These are phyloP conservation scores for Maudiozyma bulderi DNA, from an alignment of 805 yeast species.

Conservation along the genomic window DNA sequence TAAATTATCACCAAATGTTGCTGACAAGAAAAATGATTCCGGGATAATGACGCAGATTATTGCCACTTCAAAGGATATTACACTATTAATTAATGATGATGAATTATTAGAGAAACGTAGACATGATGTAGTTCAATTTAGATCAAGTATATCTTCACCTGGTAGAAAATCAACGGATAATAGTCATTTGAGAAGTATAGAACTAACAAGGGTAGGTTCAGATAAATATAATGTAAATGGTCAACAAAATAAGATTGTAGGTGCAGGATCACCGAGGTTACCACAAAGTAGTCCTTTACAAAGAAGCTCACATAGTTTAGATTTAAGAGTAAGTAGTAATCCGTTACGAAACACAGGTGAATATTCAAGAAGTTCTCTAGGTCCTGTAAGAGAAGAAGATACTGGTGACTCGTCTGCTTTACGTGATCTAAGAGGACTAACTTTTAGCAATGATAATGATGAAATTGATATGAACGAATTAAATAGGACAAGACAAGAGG, in stretches of 20 bases:
- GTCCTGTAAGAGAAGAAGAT: constrained; percentile 25
- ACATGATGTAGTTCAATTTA: constrained; percentile 20
- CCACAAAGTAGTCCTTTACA: neutral
- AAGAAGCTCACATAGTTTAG: constrained; percentile 10
- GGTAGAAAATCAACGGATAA: constrained; percentile 29
- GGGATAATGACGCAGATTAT: constrained; percentile 33
- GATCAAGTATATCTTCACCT: constrained; percentile 28
- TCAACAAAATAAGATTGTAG: neutral
- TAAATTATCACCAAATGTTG: constrained; percentile 28
- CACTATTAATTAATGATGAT: constrained; percentile 26
- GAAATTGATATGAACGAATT: neutral
- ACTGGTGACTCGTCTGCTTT: neutral
- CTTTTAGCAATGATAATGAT: neutral
- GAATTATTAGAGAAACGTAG: constrained; percentile 20
- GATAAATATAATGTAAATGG: neutral
- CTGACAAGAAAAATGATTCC: constrained; percentile 26
- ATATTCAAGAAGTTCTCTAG: constrained; percentile 8
- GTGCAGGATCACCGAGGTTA: neutral
- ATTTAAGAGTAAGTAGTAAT: constrained; percentile 5
- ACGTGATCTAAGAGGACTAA: neutral
- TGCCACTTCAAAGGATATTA: constrained; percentile 30
- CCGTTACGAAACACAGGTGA: constrained; percentile 5
- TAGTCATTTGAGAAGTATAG: constrained; percentile 16
- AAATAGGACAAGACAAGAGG: neutral
- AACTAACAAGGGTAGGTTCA: neutral